Evolutionary conservation across 179 eudicot genomes (phyloP), one percentile per base, ranked within the genome.

Genomic region (Amaranthus tricolor): DNA sequence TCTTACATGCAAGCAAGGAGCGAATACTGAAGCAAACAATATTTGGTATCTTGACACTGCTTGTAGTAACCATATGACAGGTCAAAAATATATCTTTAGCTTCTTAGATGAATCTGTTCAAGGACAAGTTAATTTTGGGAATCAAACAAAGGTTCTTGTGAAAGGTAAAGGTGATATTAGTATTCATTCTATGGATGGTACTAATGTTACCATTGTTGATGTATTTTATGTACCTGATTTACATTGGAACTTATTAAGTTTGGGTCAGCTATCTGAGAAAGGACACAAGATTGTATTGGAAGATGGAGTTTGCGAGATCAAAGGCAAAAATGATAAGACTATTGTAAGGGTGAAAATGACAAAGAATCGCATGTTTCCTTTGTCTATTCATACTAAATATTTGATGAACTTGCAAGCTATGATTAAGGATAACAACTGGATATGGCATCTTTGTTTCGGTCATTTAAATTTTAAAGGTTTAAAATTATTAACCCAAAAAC

Each of bases 311-410:
- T 64, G 68, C 3, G 68, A 64, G 16, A 64, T 64, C 16, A 64
- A 31, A 43, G 68, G 19, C 6, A 64, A 64, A 9, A 64, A 64
- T 44, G 43, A 64, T 11, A 63, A 31, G 13, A 51, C 16, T 14
- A 63, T 21, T 40, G 43, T 50, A 21, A 63, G 14, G 44, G 48
- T 40, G 48, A 12, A n/a, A 40, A 24, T 63, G 68, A 63, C 50
- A 63, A 63, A 63, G 49, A 63, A 63, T 63, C 9, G 50, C 11
- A 63, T 63, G 68, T 63, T 63, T 63, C 68, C 17, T 44, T 40
- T 63, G 15, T 43, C 48, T 63, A 43, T 63, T 12, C 54, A 51
- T 8, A 51, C 54, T 7, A 51, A 12, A 51, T 51, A 8, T 51
- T 51, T 51, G 54, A 51, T 51, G 54, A 51, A 12, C 54, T 51